Evolutionary conservation across 257 asterid genomes (phyloP).

Genomic region (Striga asiatica): DNA sequence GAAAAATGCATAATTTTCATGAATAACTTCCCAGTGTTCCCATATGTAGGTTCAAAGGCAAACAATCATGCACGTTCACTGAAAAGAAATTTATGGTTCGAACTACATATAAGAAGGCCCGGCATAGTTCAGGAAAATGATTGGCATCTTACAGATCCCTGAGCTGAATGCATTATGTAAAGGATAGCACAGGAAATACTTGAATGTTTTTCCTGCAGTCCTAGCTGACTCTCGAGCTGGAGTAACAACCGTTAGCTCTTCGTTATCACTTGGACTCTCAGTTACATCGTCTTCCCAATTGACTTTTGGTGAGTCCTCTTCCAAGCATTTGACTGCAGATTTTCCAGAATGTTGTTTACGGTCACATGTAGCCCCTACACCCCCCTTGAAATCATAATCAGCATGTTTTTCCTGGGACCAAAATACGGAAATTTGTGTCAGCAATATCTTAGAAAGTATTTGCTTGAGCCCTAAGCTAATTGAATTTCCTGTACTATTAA

Average conservation of each 20-base stretch:
- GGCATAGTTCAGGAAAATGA: conserved; percentile 2
- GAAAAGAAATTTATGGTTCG: background rate
- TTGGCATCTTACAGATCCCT: conserved; percentile 9
- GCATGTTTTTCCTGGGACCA: conserved; percentile 33
- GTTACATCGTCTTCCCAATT: conserved; percentile 32
- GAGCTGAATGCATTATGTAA: background rate
- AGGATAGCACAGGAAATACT: conserved; percentile 28
- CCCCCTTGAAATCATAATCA: conserved; percentile 69
- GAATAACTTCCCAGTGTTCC: background rate
- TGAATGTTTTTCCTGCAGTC: conserved; percentile 57
- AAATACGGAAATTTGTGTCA: conserved; percentile 12
- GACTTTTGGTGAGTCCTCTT: conserved; percentile 32
- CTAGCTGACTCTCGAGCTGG: conserved; percentile 69
- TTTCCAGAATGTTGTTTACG: conserved; percentile 23
- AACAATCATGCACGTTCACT: background rate
- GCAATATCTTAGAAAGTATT: conserved; percentile 11
- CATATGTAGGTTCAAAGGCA: conserved; percentile 8
- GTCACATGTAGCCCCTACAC: conserved; percentile 46
- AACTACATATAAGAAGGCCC: background rate
- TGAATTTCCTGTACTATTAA: conserved; percentile 7
- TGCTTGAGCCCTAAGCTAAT: background rate
- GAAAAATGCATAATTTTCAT: background rate
- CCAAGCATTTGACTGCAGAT: conserved; percentile 24
- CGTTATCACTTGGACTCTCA: conserved; percentile 37
- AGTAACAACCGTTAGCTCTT: conserved; percentile 34